Base-by-base conservation (phyloP, 2,329 filamentous ascomycete genomes). In the Calonectria multiphialidica region DNA sequence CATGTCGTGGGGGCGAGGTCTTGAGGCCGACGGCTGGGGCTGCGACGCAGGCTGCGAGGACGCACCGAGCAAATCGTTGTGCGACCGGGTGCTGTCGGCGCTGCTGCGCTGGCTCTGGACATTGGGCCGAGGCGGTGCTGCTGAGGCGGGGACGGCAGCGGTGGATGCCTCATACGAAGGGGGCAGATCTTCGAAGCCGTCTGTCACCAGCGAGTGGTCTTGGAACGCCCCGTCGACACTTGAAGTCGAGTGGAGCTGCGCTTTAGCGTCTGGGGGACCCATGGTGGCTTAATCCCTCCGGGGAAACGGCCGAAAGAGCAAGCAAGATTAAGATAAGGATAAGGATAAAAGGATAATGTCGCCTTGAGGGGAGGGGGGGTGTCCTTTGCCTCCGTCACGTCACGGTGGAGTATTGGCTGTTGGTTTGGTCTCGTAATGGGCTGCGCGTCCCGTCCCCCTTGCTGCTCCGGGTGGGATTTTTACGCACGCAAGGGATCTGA, bases 81-180 rank as follows among this genome's bases (percentile, higher is more conserved):
- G 63, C 9, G 69, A 64, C 28, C 55, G 69, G n/a, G 18, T 25
- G 69, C 69, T 71, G 57, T 35, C 40, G 13, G 30, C 13, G 69
- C 69, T 70, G 50, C 61, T 67, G 23, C 66, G 30, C 5, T 42
- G 44, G 53, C 57, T 67, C 23, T 35, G 63, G 55, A n/a, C 16
- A 42, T 18, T 47, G 23, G n/a, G 57, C 12, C n/a, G 64, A 47
- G 28, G 45, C 21, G 47, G 49, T 28, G 15, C 45, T 18, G 28
- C 18, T 42, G 30, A 21, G 21, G 21, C 35, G 30, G 68, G 44
- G 45, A 23, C 40, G 47, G 21, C 53, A 25, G 42, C 40, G 18
- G 69, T 64, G 47, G 69, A 71, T 9, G 64, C 69, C 45, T 71
- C 69, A 49, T 71, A 71, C 18, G 69, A 64, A 30, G 69, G 69